Percentiles rank a stretch among this genome's conserved stretches.
phyloP scores from a whole-genome alignment of 768 basidiomycete species.

The Suillus paluster region DNA sequence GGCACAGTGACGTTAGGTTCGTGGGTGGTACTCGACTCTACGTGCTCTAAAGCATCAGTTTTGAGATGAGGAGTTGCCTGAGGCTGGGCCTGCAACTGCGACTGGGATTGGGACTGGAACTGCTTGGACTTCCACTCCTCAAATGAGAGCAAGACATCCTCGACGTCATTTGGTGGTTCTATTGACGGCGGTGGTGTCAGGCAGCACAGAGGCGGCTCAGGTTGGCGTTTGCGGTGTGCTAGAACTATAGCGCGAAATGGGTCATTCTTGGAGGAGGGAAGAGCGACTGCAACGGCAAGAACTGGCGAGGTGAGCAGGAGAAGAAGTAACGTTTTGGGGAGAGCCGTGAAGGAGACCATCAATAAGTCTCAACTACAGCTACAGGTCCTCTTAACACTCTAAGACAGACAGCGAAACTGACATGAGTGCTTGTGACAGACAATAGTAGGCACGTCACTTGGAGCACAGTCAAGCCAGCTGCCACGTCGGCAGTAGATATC shows the following conservation, averaged over 20 bases:
- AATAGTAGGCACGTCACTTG: neutral
- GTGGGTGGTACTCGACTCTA: conserved; percentile 8
- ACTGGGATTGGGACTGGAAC: conserved; percentile 41
- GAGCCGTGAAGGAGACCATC: conserved; percentile 26
- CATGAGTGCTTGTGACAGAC: neutral
- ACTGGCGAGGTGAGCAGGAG: conserved; percentile 43
- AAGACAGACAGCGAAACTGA: neutral
- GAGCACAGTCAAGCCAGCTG: neutral
- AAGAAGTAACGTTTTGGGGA: conserved; percentile 40
- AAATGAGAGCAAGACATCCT: conserved; percentile 75
- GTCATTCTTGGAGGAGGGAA: conserved; percentile 51
- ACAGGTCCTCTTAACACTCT: neutral
- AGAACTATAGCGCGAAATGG: conserved; percentile 62
- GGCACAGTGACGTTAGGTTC: conserved; percentile 17
- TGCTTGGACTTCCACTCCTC: conserved; percentile 89
- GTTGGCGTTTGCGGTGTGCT: conserved; percentile 45
- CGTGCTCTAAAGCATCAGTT: conserved; percentile 12
- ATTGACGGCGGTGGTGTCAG: conserved; percentile 51
- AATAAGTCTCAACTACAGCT: neutral
- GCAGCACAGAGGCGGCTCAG: conserved; percentile 70
- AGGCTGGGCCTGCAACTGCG: conserved; percentile 28
- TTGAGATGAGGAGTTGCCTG: conserved; percentile 22
- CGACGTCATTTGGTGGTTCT: conserved; percentile 49
- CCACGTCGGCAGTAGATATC: neutral
- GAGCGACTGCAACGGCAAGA: conserved; percentile 30